Evolutionary conservation across 164 flowering plant genomes (phyloP).

Genomic region (Sedum album): DNA sequence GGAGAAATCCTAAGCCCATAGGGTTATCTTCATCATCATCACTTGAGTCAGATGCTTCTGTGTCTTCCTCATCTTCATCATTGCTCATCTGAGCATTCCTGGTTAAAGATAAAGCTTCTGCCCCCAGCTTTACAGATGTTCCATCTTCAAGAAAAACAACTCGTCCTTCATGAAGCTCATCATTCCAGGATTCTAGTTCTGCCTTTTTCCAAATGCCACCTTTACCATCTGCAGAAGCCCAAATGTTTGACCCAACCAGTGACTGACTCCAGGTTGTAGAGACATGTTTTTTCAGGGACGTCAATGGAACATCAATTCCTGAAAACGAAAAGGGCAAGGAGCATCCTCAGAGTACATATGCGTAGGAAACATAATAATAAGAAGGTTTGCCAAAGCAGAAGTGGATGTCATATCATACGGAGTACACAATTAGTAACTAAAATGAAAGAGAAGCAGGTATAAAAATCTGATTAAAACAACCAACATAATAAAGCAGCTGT

Average conservation of each 20-base stretch:
- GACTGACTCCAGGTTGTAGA: conserved; percentile 66
- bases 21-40: conserved; percentile 49
- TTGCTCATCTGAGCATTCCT: conserved; percentile 53
- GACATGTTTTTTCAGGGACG: conserved; percentile 52
- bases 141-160: conserved; percentile 79
- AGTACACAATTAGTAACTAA: not conserved
- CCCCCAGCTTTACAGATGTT: conserved; percentile 50
- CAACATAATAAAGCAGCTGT: conserved; percentile 13
- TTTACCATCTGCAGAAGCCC: conserved; percentile 53
- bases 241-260: conserved; percentile 64
- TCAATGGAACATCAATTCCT: conserved; percentile 68
- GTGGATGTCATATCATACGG: not conserved
- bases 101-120: conserved; percentile 53
- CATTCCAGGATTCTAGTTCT: conserved; percentile 89
- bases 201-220: conserved; percentile 78
- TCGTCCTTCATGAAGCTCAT: conserved; percentile 29
- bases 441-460: too few relatives aligned
- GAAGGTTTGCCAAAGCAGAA: not conserved
- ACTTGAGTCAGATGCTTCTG: conserved; percentile 44
- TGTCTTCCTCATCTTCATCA: conserved; percentile 46
- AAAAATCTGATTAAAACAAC: too few relatives aligned
- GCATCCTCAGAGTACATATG: not conserved
- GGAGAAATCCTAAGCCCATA: conserved; percentile 70
- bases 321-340: conserved; percentile 8
- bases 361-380: not conserved